These are phyloP conservation scores for Trichoderma lentiforme DNA, from an alignment of 2,329 filamentous ascomycete genomes.

Conservation along the genomic window DNA sequence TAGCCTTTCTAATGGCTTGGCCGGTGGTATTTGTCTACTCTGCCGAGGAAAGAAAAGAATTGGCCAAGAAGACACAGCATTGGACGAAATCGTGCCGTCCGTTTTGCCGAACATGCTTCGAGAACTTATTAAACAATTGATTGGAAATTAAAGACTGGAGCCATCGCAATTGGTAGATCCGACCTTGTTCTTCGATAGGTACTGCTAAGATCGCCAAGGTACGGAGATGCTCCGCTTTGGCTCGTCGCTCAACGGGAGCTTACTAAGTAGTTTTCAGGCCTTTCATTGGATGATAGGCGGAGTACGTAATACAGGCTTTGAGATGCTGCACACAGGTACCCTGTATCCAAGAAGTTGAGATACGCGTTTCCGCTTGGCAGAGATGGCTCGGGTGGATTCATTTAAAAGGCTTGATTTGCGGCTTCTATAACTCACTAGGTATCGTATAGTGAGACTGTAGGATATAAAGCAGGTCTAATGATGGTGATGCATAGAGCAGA, in stretches of 20 bases:
- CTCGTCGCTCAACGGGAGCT: neutral
- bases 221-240: neutral
- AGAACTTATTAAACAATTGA: neutral
- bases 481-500: neutral
- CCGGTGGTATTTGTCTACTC: neutral
- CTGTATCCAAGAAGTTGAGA: neutral
- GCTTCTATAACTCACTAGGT: neutral
- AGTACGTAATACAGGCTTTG: neutral
- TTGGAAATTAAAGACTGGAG: neutral
- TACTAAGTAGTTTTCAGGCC: neutral
- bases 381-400: neutral
- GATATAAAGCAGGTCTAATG: neutral
- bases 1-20: constrained; percentile 1
- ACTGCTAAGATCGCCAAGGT: neutral
- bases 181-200: neutral
- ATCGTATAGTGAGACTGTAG: neutral
- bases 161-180: neutral
- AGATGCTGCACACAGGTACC: neutral
- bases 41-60: neutral
- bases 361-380: neutral
- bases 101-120: neutral
- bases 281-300: neutral
- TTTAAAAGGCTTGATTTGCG: neutral
- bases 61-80: neutral
- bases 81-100: neutral